Percentiles rank a stretch among this genome's conserved stretches.
These are phyloP conservation scores for Moricandia moricandioides DNA, from an alignment of 345 rosid genomes.

Conservation along the genomic window DNA sequence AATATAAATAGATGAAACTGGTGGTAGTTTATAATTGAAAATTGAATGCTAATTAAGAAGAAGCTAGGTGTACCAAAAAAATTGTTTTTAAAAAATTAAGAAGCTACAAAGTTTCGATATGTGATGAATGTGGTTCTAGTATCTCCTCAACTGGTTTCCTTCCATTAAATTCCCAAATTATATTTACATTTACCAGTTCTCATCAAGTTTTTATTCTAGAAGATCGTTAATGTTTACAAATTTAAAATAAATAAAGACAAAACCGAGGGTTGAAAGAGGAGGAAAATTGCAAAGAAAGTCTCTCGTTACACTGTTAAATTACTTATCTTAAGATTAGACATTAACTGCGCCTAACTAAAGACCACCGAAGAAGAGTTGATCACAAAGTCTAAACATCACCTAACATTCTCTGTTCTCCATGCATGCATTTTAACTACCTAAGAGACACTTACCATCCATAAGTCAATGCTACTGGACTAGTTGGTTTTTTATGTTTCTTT, in stretches of 20 bases:
- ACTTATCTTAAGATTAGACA: conserved; percentile 10
- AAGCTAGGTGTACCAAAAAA: background rate
- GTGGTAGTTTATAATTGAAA: background rate
- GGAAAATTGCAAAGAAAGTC: background rate
- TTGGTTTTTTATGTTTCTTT: background rate
- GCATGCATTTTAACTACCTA: background rate
- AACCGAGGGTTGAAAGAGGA: background rate
- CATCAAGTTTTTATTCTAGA: too few relatives aligned
- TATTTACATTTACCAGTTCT: too few relatives aligned
- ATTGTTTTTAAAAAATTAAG: too few relatives aligned
- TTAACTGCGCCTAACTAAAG: conserved; percentile 25
- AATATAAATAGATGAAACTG: background rate
- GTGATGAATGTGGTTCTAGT: conserved; percentile 13
- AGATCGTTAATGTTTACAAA: too few relatives aligned
- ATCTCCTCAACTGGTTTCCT: background rate
- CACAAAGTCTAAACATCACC: conserved; percentile 15
- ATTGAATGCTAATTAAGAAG: background rate
- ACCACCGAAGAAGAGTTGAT: conserved; percentile 5
- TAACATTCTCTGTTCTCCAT: conserved; percentile 26
- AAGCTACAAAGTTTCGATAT: background rate
- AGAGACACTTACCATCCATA: background rate
- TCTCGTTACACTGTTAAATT: conserved; percentile 5
- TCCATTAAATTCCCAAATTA: too few relatives aligned
- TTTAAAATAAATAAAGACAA: too few relatives aligned
- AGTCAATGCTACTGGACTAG: conserved; percentile 2